A percentile compares a stretch with the other conserved stretches of the same genome.
Conservation (phyloP, 2,329 filamentous ascomycete genomes). For the Lecanicillium sp. region DNA sequence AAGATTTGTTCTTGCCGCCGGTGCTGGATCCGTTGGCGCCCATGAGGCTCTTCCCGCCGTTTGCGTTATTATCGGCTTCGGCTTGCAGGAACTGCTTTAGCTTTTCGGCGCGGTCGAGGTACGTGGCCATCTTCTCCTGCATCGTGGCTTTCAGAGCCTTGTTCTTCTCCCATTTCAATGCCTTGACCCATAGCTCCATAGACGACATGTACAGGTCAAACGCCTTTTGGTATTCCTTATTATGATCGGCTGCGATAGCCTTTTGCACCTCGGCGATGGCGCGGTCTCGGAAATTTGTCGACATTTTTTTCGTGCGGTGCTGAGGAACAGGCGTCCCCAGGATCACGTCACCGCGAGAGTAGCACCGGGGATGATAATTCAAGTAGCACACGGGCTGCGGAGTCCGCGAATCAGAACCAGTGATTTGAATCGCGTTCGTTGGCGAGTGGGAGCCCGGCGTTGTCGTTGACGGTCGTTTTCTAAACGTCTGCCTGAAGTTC, state of each 20-base stretch:
- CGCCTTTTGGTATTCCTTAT: constrained; percentile 93
- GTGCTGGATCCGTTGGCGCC: constrained; percentile 65
- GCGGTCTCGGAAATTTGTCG: constrained; percentile 92
- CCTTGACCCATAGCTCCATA: constrained; percentile 97
- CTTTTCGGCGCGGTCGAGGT: constrained; percentile 98
- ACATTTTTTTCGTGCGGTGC: constrained; percentile 55
- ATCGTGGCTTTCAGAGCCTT: constrained; percentile 96
- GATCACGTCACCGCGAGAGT: constrained; percentile 12
- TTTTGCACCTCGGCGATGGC: constrained; percentile 97
- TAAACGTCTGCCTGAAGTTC: constrained; percentile 6
- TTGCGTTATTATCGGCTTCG: constrained; percentile 66
- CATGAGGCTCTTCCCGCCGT: constrained; percentile 53
- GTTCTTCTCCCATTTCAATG: constrained; percentile 99
- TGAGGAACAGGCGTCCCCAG: neutral
- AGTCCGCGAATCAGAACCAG: neutral
- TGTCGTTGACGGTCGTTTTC: constrained; percentile 8
- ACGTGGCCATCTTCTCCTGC: constrained; percentile 86
- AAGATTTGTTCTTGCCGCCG: constrained; percentile 54
- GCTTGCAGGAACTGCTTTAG: constrained; percentile 84
- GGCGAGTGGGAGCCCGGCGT: neutral
- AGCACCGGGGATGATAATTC: neutral
- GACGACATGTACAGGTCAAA: constrained; percentile 95
- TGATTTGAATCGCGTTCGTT: neutral
- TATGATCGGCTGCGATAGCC: constrained; percentile 93
- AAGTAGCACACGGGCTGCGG: neutral